Base-by-base conservation (phyloP, 495 filamentous ascomycete species). In the Podospora pseudoanserina region DNA sequence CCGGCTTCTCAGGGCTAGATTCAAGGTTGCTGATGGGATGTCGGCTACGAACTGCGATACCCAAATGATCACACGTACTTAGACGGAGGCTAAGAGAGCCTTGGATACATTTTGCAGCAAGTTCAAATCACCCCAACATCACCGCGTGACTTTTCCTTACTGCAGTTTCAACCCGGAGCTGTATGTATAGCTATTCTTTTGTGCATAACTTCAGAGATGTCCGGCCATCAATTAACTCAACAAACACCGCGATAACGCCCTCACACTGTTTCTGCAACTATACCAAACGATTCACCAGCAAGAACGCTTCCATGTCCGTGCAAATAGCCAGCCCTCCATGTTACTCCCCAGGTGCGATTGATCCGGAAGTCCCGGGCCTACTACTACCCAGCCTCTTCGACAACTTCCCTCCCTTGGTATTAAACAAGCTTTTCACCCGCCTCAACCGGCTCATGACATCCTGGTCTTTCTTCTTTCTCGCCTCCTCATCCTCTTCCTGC, bases 371-470 rank as follows among this genome's bases (percentile, higher is more conserved):
- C 23, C 76, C 76, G 15, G 76, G 76, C 66, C 76, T 28, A 65
- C 73, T 74, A 49, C 39, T 18, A 5, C 39, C 39, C 54, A 34
- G 23, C 20, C 64, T 68, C 66, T 72, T 73, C 73, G 68, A 71
- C 44, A 80, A 64, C 72, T 81, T 86, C 68, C 78, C 81, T 19
- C 76, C 74, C 23, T 86, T 87, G 13, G 80, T 81, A 68, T 86
- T 83, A 68, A 88, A 88, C 62, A 86, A 70, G 62, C 81, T 86
- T 77, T 87, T 88, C 18, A 88, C 84, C 68, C 81, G 78, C 70
- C 83, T 78, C 68, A 87, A 70, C 58, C 83, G 72, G 34, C 81
- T 80, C 83, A 85, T 87, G 63, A 86, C 74, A 69, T 82, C 82
- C 71, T 84, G 84, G 56, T 86, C 85, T 76, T 86, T 86, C 58